Evolutionary conservation across 257 asterid genomes (phyloP), one percentile per base, ranked within the genome.

Genomic region (Rehmannia glutinosa): DNA sequence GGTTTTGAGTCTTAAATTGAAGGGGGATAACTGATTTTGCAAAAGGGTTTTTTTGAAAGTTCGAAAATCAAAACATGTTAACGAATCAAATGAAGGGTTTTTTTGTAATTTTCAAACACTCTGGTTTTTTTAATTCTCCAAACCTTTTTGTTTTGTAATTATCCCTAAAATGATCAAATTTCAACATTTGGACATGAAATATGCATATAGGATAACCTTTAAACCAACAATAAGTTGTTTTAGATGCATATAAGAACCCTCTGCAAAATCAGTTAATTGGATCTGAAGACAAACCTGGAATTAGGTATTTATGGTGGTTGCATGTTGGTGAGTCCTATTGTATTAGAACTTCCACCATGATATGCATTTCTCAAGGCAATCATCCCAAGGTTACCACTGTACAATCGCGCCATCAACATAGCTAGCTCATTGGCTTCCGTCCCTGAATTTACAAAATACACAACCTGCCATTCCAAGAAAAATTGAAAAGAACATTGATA

Each of bases 391-490:
- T 73, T 86, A 23, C 98, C 88, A 58, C 79, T 90, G 76, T 93
- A 90, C 64, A 93, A 43, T 19, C 97, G 77, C n/a, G 98, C 98
- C 96, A 93, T 90, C 78, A 92, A 23, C 94, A 82, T 83, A 52
- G 98, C 98, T 62, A 92, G 82, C 77, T 92, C 98, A 69, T 90
- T 92, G 57, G 98, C 97, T 83, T 92, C 98, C 6, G 97, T 87
- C 75, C 97, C 97, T 39, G 98, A 92, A 81, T 92, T 92, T 25
- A 92, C 97, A 73, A 90, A 90, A 75, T 92, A 92, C 55, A 92
- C 96, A 64, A 92, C 96, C 97, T 90, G 86, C 77, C 75, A 12
- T 52, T 63, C 62, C 73, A 69, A 62, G 71, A 79, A 27, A 63
- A 75, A 56, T 30, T 23, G 19, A 20, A 6, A 9, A 19, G 35